Percentiles rank a stretch among this genome's conserved stretches.
These are phyloP conservation scores for Prunus salicina DNA, from an alignment of 306 rosid species.

Conservation along the genomic window DNA sequence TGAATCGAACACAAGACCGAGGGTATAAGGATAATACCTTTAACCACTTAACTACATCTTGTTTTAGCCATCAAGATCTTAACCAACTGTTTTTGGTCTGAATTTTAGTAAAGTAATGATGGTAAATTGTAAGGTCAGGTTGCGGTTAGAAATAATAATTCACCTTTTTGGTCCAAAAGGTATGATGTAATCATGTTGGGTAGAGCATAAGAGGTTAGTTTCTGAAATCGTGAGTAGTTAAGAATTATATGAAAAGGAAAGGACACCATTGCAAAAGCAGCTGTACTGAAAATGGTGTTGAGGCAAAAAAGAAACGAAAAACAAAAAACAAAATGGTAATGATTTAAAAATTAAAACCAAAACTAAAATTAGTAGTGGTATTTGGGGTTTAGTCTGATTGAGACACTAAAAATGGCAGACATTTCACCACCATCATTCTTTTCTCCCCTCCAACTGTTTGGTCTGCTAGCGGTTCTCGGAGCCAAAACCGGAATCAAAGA, in stretches of 20 bases:
- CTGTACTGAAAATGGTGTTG: background rate
- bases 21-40: too few species aligned
- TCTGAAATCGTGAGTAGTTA: background rate
- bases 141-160: background rate
- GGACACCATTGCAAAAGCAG: constrained; percentile 3
- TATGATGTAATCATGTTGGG: background rate
- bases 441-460: constrained; percentile 52
- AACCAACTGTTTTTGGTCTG: too few species aligned
- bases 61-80: too few species aligned
- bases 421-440: constrained; percentile 30
- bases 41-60: too few species aligned
- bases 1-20: too few species aligned
- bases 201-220: background rate
- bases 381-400: constrained; percentile 17
- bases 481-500: constrained; percentile 52
- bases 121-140: background rate
- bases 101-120: background rate
- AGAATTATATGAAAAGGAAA: background rate
- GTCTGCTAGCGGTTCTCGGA: constrained; percentile 58
- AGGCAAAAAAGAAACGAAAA: background rate
- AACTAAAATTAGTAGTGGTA: constrained; percentile 26
- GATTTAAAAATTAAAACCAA: background rate
- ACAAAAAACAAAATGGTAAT: background rate
- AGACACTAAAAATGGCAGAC: constrained; percentile 48
- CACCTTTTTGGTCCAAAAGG: background rate